Evolutionary conservation across 306 rosid species (phyloP).

Genomic region (Gastrolobium bilobum): DNA sequence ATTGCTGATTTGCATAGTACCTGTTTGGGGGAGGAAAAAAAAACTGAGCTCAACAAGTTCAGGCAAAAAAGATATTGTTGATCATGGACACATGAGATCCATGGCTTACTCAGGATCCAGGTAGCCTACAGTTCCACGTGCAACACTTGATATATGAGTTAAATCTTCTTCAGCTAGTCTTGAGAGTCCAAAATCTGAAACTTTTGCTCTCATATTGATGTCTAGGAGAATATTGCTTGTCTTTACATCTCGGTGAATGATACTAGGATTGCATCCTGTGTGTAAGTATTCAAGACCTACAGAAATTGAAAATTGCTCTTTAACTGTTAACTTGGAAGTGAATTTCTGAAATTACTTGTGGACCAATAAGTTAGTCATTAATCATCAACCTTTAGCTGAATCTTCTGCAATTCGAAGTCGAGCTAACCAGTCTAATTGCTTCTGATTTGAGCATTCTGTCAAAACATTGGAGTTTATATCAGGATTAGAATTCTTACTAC

Average conservation of each 20-base stretch:
- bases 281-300: constrained; percentile 95
- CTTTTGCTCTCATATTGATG: constrained; percentile 97
- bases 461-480: constrained; percentile 44
- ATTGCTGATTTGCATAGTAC: constrained; percentile 93
- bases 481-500: constrained; percentile 21
- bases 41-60: constrained; percentile 35
- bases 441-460: constrained; percentile 66
- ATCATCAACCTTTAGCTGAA: constrained; percentile 85
- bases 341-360: constrained; percentile 30
- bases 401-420: constrained; percentile 96
- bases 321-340: constrained; percentile 43
- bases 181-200: constrained; percentile 94
- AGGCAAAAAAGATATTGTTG: constrained; percentile 27
- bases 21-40: constrained; percentile 46
- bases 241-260: constrained; percentile 94
- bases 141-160: constrained; percentile 92
- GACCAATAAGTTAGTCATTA: constrained; percentile 39
- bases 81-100: constrained; percentile 19
- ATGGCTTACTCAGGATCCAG: constrained; percentile 94
- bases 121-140: constrained; percentile 95
- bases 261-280: constrained; percentile 98
- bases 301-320: constrained; percentile 43
- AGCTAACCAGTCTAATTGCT: constrained; percentile 78
- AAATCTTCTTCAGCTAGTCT: constrained; percentile 95
- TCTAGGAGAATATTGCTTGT: constrained; percentile 95